Evolutionary conservation across 2,329 filamentous ascomycete genomes (phyloP).

Genomic region (Harringtonia aguacate): DNA sequence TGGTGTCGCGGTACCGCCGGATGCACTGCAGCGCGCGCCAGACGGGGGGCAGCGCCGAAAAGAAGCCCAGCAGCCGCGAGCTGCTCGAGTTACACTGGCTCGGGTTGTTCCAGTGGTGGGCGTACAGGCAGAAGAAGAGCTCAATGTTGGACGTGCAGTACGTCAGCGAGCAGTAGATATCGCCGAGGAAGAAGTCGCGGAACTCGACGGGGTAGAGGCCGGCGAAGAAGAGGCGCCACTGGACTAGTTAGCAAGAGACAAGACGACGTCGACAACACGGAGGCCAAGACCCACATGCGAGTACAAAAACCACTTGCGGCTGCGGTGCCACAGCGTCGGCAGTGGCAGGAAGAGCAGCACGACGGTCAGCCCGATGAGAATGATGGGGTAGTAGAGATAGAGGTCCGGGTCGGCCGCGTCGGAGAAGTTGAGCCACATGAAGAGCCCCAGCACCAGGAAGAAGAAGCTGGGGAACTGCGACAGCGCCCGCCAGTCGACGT

Average conservation of each 20-base stretch:
- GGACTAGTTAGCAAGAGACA: no score
- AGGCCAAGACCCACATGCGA: conserved; percentile 58
- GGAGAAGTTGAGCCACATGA: conserved; percentile 84
- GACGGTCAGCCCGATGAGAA: conserved; percentile 61
- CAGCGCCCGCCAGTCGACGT: conserved; percentile 82
- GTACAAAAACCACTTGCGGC: conserved; percentile 77
- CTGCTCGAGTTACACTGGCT: conserved; percentile 74
- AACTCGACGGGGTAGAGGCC: conserved; percentile 92
- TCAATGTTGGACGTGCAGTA: conserved; percentile 85
- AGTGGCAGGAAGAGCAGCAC: conserved; percentile 66
- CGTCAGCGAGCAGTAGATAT: conserved; percentile 94
- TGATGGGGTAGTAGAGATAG: conserved; percentile 78
- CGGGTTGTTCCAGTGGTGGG: conserved; percentile 63
- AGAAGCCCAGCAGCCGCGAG: conserved; percentile 76
- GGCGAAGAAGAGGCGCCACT: conserved; percentile 79
- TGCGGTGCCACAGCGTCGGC: conserved; percentile 62
- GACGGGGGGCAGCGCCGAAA: conserved; percentile 71
- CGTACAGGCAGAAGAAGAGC: conserved; percentile 90
- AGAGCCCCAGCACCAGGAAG: conserved; percentile 64
- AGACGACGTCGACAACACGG: not conserved
- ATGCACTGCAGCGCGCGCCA: conserved; percentile 89
- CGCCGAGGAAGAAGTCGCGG: conserved; percentile 91
- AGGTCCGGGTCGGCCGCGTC: conserved; percentile 53
- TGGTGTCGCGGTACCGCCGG: conserved; percentile 77
- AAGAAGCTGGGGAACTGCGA: conserved; percentile 81